Percentiles rank a stretch among this genome's conserved stretches.
These are phyloP conservation scores for Stropharia rugosoannulata DNA, from an alignment of 768 basidiomycete genomes.

Conservation along the genomic window DNA sequence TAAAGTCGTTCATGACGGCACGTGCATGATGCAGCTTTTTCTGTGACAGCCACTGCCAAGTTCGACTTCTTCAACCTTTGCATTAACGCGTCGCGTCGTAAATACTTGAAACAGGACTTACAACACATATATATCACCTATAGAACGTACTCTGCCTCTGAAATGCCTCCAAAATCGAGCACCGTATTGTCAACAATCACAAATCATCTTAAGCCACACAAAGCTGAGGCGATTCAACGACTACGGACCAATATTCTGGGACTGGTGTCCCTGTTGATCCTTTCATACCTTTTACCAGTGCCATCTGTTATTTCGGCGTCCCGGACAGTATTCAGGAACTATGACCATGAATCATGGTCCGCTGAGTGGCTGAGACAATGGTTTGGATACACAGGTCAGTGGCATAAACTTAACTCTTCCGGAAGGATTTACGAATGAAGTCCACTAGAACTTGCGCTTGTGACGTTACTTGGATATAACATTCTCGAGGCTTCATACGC, in stretches of 20 bases:
- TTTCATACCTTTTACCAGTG: constrained; percentile 39
- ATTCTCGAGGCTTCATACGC: constrained; percentile 40
- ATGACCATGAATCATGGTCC: constrained; percentile 27
- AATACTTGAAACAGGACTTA: too few species aligned
- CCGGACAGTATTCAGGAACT: constrained; percentile 22
- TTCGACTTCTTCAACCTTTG: too few species aligned
- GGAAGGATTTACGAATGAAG: background rate
- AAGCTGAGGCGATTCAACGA: constrained; percentile 42
- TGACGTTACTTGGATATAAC: constrained; percentile 36
- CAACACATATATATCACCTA: too few species aligned
- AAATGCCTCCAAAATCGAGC: constrained; percentile 1
- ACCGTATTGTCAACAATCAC: constrained; percentile 7
- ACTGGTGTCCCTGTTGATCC: constrained; percentile 29
- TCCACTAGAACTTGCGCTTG: constrained; percentile 31
- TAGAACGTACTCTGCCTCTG: background rate
- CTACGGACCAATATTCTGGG: constrained; percentile 39
- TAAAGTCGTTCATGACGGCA: too few species aligned
- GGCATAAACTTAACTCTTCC: background rate
- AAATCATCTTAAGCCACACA: constrained; percentile 42
- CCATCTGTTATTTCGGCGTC: constrained; percentile 37
- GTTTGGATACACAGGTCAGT: constrained; percentile 39
- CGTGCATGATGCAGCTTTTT: too few species aligned
- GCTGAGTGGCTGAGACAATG: constrained; percentile 36
- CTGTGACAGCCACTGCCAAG: too few species aligned
- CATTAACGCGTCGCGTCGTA: too few species aligned